Evolutionary conservation across 306 rosid genomes (phyloP).

Genomic region (Coriaria nepalensis): DNA sequence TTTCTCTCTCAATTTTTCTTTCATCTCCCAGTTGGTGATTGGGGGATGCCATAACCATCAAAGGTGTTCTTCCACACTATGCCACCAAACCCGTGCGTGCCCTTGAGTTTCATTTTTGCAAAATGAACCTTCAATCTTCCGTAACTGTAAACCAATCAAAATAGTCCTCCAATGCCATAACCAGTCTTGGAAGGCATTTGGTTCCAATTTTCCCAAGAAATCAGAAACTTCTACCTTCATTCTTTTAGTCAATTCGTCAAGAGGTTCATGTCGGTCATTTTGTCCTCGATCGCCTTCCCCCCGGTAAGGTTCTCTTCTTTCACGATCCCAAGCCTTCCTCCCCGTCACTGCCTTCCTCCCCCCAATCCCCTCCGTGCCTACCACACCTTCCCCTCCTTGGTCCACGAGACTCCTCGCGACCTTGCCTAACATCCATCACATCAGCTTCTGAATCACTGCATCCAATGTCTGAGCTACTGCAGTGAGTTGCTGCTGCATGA

Average conservation of each 20-base stretch:
- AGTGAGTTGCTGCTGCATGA: not conserved
- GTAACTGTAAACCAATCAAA: not conserved
- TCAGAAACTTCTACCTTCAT: no score
- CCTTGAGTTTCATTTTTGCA: not conserved
- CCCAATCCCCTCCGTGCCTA: not conserved
- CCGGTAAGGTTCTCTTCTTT: not conserved
- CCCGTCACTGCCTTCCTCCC: not conserved
- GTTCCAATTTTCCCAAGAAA: no score
- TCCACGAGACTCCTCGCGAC: not conserved
- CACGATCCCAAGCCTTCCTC: not conserved
- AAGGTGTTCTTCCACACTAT: not conserved
- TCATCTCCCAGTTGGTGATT: not conserved
- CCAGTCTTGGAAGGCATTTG: no score
- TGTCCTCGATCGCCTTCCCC: not conserved
- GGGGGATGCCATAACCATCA: not conserved
- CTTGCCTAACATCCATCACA: not conserved
- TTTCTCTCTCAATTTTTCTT: not conserved
- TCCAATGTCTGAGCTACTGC: not conserved
- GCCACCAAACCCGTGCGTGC: not conserved
- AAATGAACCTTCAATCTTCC: not conserved
- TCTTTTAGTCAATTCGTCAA: no score
- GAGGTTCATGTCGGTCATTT: not conserved
- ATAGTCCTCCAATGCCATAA: not conserved
- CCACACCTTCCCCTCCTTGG: not conserved
- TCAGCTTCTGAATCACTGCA: not conserved